Conservation (phyloP, 169 alveolate genomes). For the Eimeria falciformis region DNA sequence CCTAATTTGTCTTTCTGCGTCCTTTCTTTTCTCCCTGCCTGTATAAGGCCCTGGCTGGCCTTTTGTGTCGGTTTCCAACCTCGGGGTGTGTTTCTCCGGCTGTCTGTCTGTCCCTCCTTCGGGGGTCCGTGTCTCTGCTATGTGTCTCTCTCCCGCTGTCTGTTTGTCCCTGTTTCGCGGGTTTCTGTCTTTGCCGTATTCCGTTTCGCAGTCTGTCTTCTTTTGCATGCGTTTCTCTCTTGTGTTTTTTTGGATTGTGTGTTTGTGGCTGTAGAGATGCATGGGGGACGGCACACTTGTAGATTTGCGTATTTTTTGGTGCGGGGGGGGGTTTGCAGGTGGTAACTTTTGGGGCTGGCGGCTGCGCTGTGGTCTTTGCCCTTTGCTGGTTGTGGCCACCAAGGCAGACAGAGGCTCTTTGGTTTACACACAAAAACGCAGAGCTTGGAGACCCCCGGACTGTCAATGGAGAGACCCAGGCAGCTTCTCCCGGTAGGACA, state of each 20-base stretch:
- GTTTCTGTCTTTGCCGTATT: neutral
- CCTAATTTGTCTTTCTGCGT: too few relatives aligned
- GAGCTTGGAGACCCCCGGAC: neutral
- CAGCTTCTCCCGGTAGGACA: neutral
- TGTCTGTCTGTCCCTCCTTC: too few relatives aligned
- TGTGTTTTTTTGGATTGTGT: neutral
- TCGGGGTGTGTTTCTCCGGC: too few relatives aligned
- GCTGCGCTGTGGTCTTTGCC: constrained; percentile 28
- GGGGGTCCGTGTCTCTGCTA: too few relatives aligned
- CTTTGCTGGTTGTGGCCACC: neutral
- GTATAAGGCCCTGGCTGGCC: too few relatives aligned
- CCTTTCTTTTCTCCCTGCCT: too few relatives aligned
- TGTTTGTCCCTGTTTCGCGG: neutral
- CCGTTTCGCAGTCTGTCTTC: neutral
- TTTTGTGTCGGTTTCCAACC: too few relatives aligned
- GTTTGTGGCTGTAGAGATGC: too few relatives aligned
- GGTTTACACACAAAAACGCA: neutral
- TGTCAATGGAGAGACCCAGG: constrained; percentile 3
- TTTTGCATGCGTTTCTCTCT: neutral
- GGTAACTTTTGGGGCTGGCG: constrained; percentile 31
- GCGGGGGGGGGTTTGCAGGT: neutral
- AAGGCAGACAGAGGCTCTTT: constrained; percentile 9
- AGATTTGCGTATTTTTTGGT: neutral
- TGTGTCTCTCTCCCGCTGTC: too few relatives aligned
- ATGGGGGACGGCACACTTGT: too few relatives aligned